Base-by-base conservation (phyloP, 2,329 filamentous ascomycete species). In the Hortaea werneckii region DNA sequence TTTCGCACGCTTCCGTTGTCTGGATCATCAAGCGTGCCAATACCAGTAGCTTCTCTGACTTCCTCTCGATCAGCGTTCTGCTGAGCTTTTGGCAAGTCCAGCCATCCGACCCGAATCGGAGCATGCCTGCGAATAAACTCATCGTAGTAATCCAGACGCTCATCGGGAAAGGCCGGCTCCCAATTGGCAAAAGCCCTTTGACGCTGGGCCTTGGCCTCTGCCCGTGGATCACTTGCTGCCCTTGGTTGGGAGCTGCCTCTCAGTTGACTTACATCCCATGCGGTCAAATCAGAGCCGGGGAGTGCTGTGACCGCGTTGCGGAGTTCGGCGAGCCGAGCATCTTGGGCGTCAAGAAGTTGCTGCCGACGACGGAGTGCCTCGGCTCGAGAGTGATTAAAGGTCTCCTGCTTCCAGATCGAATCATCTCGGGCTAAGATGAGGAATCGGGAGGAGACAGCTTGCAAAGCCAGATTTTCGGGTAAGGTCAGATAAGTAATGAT, bases 41-140 rank as follows among this genome's bases (percentile, higher is more conserved):
- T 71, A 0, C 88, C 88, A 34, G 84, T 80, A 5, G 81, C 80
- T 58, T 94, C 87, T 32, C 79, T 67, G 28, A 70, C 62, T 46
- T 77, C 60, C 7, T 66, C 59, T 4, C 64, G 59, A 29, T 68
- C 68, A 34, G 54, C 53, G 4, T 70, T 40, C 9, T 29, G 9
- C 64, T 70, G 43, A 20, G 58, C 48, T 28, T 58, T 54, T 29
- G 83, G 80, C 45, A 78, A 73, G 59, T 88, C 76, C 37, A 94
- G 72, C 89, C 89, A 95, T 56, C 77, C 82, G 44, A 87, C 71
- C 10, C 74, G 75, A n/a, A 87, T 73, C 0, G 82, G 80, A 1
- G 80, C 87, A 65, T 89, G 76, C 30, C 89, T 77, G 44, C 89
- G 86, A 51, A 94, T 83, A 59, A 88, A 95, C 64, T 95, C 89